Evolutionary conservation across 129 eudicot genomes (phyloP), one percentile per base, ranked within the genome.

Genomic region (Cynara cardunculus): DNA sequence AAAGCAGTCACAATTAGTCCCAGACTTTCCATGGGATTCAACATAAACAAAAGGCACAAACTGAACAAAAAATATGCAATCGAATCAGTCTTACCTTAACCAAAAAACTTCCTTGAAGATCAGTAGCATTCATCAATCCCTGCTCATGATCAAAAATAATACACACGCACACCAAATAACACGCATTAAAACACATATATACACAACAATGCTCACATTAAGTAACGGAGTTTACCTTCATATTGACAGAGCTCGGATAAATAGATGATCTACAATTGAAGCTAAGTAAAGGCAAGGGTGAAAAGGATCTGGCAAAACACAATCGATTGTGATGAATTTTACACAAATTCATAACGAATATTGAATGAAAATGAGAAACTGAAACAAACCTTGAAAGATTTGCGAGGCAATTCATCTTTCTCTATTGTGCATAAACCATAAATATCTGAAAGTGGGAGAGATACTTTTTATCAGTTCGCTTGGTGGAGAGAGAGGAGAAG

Each of bases 321-420:
- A 76, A 49, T 64, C 72, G 39, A 67, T 39, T 21, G 73, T 37
- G 79, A 75, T 59, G 41, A 71, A 39, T 61, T 28, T 25, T 9
- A 72, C 31, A 24, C 25, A 39, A 67, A 61, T 59, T 26, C 68
- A 80, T 16, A 24, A 14, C 16, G 1, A 78, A 28, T 21, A 64
- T 3, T 10, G 26, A 18, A 56, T 73, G 69, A 70, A 37, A 7
- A 41, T 39, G 25, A 32, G 46, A 75, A 25, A 44, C 25, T 21
- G 28, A 53, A 49, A 72, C 73, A 35, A 80, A 91, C 98, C 97
- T 90, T 28, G 97, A 82, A 81, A 86, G 77, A 84, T 82, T 85
- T 71, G 86, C 84, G 66, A 94, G 91, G 88, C 97, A 94, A 24
- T 90, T 90, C 98, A 94, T 94, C 56, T 79, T 79, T 22, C 3